Base-by-base conservation (phyloP, 345 rosid species). In the Rhodomyrtus tomentosa region DNA sequence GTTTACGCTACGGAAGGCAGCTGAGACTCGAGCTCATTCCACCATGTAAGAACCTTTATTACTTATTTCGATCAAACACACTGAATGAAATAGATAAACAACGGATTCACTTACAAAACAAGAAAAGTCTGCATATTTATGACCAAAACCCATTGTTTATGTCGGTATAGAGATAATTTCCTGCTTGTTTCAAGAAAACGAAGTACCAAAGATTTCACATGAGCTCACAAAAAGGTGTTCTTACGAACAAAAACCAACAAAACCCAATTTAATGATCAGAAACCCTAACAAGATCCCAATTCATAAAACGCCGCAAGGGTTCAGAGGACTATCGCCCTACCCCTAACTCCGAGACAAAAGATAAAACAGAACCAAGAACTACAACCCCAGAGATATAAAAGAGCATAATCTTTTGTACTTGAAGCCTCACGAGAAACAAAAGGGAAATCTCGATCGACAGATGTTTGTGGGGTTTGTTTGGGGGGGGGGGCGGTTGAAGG, bases 111-210 rank as follows among this genome's bases (percentile, higher is more conserved):
- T 42, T 27, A 68, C 76, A 68, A 24, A 68, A 32, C 55, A 8
- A 62, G 24, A 32, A 45, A 16, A 62, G 38, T 38, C 85, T 1
- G 13, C 76, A 68, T 68, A 21, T 68, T 68, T 18, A 68, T 0
- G 24, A 68, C 89, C 25, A 87, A 90, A 91, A 90, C 88, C 91
- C 91, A 32, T 32, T 68, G 20, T 21, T 38, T 11, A 18, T 32
- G 29, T 16, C 45, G 6, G 22, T 42, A 9, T 8, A 18, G 45
- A 68, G 24, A 68, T 32, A 68, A 68, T 68, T 18, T 38, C 42
- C 45, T 24, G 10, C 40, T 32, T 36, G 40, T 68, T 18, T 32
- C 24, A 18, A 68, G 13, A 68, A 68, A 32, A 62, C 24, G 24
- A 32, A 32, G 76, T 21, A 32, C 45, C 76, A 18, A 2, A 32